A percentile compares a stretch with the other conserved stretches of the same genome.
These are phyloP conservation scores for Aspergillus sp. DNA, from an alignment of 2,329 filamentous ascomycete genomes.

Conservation along the genomic window DNA sequence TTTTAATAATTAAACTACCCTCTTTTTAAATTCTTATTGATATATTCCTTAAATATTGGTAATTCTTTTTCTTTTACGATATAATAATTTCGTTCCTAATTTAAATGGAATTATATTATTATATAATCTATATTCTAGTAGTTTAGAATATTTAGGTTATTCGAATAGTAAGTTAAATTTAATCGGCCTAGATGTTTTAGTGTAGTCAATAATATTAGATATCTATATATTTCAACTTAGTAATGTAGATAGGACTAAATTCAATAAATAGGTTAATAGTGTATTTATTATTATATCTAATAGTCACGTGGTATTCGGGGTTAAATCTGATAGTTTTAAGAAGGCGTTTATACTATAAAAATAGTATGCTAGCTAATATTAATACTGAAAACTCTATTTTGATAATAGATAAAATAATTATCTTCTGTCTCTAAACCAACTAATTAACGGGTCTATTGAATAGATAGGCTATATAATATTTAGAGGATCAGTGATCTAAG, in stretches of 20 bases:
- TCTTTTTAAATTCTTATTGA: no score
- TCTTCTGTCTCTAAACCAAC: background rate
- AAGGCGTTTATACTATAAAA: background rate
- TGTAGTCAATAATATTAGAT: no score
- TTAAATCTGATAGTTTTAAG: background rate
- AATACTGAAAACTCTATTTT: background rate
- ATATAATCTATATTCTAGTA: background rate
- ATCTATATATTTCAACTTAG: background rate
- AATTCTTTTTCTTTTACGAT: no score
- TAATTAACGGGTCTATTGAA: background rate
- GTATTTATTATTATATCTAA: background rate
- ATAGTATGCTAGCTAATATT: background rate
- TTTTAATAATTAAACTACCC: no score
- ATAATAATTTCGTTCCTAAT: background rate
- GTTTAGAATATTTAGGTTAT: background rate
- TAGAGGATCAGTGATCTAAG: background rate
- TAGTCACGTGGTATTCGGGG: background rate
- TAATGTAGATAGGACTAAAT: background rate
- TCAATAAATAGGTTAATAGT: background rate
- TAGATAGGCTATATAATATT: background rate
- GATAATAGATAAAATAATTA: constrained; percentile 1
- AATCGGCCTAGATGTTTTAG: no score
- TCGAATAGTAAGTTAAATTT: no score
- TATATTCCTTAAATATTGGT: no score
- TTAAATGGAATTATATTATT: background rate